phyloP scores from a whole-genome alignment of 805 yeast genomes.

The Babjeviella inositovora region DNA sequence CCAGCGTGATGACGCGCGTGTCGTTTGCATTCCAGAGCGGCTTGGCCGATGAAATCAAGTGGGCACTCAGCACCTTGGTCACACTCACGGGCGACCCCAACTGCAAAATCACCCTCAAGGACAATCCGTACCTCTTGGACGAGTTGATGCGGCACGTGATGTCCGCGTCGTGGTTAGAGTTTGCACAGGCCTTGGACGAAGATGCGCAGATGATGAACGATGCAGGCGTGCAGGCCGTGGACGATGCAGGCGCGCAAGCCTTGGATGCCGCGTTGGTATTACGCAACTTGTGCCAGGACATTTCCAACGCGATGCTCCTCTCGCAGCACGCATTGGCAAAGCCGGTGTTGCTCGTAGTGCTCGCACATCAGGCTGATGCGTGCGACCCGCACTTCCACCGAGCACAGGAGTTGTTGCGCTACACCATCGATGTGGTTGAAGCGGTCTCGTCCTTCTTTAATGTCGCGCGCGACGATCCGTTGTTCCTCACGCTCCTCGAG shows the following conservation, averaged over 20 bases:
- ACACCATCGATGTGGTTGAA: conserved; percentile 69
- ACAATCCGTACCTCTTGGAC: conserved; percentile 21
- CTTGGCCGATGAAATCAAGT: conserved; percentile 49
- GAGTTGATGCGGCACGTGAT: conserved; percentile 17
- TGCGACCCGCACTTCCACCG: no score
- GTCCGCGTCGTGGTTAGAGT: conserved; percentile 3
- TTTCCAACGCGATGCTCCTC: conserved; percentile 69
- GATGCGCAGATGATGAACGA: conserved; percentile 2
- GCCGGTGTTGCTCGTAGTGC: no score
- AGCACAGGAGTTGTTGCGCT: conserved; percentile 44
- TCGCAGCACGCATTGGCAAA: no score
- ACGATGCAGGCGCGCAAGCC: conserved; percentile 4
- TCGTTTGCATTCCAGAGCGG: conserved; percentile 55
- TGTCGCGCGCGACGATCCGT: conserved; percentile 57
- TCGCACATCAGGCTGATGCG: no score
- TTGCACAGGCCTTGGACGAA: conserved; percentile 1
- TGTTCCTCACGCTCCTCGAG: conserved; percentile 39
- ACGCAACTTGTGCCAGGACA: conserved; percentile 74
- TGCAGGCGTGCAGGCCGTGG: not conserved
- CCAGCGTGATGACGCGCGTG: conserved; percentile 47
- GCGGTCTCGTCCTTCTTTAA: conserved; percentile 70
- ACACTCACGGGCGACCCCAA: conserved; percentile 6
- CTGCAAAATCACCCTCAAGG: conserved; percentile 16
- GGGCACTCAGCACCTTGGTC: conserved; percentile 44
- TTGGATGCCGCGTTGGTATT: conserved; percentile 46